A percentile compares a stretch with the other conserved stretches of the same genome.
These are phyloP conservation scores for Lophiostoma macrostomum DNA, from an alignment of 495 filamentous ascomycete genomes.

Conservation along the genomic window DNA sequence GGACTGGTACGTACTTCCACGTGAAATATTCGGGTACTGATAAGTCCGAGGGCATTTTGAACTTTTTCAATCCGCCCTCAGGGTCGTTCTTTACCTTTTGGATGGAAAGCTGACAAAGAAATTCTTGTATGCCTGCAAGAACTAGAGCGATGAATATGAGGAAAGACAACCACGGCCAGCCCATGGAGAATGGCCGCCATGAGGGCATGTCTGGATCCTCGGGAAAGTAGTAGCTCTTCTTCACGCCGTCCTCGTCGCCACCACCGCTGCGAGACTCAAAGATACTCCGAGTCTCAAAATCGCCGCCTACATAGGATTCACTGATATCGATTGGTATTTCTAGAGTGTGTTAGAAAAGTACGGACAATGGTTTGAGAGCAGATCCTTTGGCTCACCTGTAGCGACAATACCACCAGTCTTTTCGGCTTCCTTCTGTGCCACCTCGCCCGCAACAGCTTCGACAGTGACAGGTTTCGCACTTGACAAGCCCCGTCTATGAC, in stretches of 20 bases:
- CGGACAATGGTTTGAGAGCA: background rate
- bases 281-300: conserved; percentile 20
- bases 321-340: conserved; percentile 27
- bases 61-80: conserved; percentile 45
- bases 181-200: conserved; percentile 72
- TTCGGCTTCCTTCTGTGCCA: conserved; percentile 27
- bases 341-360: background rate
- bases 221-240: conserved; percentile 36
- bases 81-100: conserved; percentile 25
- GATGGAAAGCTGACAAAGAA: conserved; percentile 57
- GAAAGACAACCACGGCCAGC: conserved; percentile 56
- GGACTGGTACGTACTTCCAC: conserved; percentile 69
- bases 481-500: background rate
- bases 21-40: conserved; percentile 56
- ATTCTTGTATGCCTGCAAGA: conserved; percentile 57
- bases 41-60: conserved; percentile 52
- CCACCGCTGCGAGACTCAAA: conserved; percentile 6
- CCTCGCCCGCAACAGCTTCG: conserved; percentile 8
- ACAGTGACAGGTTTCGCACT: conserved; percentile 8
- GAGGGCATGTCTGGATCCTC: conserved; percentile 53
- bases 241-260: conserved; percentile 3
- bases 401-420: conserved; percentile 30
- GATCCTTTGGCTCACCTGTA: background rate
- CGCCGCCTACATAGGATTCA: conserved; percentile 14
- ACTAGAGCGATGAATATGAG: conserved; percentile 57